These are phyloP conservation scores for Trametes villosa DNA, from an alignment of 768 basidiomycete genomes.

Conservation along the genomic window DNA sequence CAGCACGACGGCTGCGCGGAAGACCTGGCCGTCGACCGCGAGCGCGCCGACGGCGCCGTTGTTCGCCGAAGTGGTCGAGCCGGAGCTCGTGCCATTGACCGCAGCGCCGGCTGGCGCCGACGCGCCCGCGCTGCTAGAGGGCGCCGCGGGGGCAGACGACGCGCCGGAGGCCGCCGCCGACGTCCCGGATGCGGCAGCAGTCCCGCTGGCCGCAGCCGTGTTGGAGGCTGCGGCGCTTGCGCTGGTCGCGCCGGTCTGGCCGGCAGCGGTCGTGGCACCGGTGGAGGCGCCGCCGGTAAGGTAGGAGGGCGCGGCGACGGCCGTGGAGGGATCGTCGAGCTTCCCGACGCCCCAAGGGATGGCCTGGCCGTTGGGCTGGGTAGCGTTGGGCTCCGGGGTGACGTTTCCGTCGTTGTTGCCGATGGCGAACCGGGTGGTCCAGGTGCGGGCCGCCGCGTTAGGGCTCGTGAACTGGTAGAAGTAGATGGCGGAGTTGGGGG, in stretches of 20 bases:
- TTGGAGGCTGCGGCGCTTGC: not conserved
- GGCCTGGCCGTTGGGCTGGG: slow-evolving; percentile 48
- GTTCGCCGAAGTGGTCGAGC: slow-evolving; percentile 1
- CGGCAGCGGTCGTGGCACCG: slow-evolving; percentile 1
- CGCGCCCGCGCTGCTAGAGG: not conserved
- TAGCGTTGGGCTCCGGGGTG: slow-evolving; percentile 53
- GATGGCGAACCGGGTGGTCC: slow-evolving; percentile 83
- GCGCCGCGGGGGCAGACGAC: slow-evolving; percentile 4
- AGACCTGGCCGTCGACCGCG: slow-evolving; percentile 19
- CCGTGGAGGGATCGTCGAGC: slow-evolving; percentile 50
- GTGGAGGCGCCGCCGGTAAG: slow-evolving; percentile 11
- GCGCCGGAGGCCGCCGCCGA: not conserved
- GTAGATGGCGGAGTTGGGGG: slow-evolving; percentile 68
- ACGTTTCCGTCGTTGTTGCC: slow-evolving; percentile 51
- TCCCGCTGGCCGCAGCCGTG: slow-evolving; percentile 11
- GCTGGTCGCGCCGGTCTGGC: not conserved
- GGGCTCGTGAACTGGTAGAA: slow-evolving; percentile 77
- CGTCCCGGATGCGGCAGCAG: slow-evolving; percentile 9
- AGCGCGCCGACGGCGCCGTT: slow-evolving; percentile 22
- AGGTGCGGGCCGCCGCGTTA: slow-evolving; percentile 44
- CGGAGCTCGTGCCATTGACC: not conserved
- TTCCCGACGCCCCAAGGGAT: slow-evolving; percentile 73
- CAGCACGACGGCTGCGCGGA: slow-evolving; percentile 29
- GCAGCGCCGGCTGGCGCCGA: not conserved
- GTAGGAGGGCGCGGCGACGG: slow-evolving; percentile 30